Evolutionary conservation across 1,139 yeast genomes (phyloP).

Genomic region (Blastobotrys malaysiensis): DNA sequence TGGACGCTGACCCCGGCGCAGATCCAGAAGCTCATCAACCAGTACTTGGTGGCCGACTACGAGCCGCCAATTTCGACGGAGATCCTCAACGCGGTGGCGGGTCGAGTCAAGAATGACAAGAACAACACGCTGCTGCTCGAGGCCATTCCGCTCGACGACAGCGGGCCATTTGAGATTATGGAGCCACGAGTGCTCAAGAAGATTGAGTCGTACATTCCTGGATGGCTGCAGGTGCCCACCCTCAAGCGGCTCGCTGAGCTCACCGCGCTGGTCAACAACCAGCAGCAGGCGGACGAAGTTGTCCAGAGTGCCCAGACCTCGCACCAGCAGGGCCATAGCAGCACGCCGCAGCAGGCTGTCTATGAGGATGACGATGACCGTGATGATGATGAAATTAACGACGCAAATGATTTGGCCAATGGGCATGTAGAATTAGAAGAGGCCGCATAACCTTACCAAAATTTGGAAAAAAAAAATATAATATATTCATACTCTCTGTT

Average conservation of each 20-base stretch:
- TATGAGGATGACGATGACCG: conserved; percentile 1
- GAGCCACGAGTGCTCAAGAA: conserved; percentile 80
- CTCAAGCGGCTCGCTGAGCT: conserved; percentile 85
- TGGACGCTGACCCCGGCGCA: conserved; percentile 91
- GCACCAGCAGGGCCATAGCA: conserved; percentile 5
- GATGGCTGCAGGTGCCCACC: conserved; percentile 84
- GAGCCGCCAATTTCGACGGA: conserved; percentile 89
- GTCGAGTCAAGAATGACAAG: conserved; percentile 60
- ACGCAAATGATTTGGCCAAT: conserved; percentile 10
- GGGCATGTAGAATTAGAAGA: conserved; percentile 9
- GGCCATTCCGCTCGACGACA: conserved; percentile 52
- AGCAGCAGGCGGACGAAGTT: conserved; percentile 16
- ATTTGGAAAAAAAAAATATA: not conserved
- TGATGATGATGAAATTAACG: conserved; percentile 7
- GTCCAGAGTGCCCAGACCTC: conserved; percentile 2
- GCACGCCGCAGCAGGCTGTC: not conserved
- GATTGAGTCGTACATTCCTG: conserved; percentile 95
- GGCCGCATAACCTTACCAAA: not conserved
- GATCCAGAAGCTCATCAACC: conserved; percentile 84
- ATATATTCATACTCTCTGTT: not conserved
- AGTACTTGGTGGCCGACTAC: conserved; percentile 89
- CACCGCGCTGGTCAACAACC: conserved; percentile 49
- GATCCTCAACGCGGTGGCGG: conserved; percentile 78
- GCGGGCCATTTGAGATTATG: conserved; percentile 84
- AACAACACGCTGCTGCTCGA: conserved; percentile 42